Percentiles rank a stretch among this genome's conserved stretches.
These are phyloP conservation scores for Tetrahymena thermophila DNA, from an alignment of 73 alveolate genomes.

Conservation along the genomic window DNA sequence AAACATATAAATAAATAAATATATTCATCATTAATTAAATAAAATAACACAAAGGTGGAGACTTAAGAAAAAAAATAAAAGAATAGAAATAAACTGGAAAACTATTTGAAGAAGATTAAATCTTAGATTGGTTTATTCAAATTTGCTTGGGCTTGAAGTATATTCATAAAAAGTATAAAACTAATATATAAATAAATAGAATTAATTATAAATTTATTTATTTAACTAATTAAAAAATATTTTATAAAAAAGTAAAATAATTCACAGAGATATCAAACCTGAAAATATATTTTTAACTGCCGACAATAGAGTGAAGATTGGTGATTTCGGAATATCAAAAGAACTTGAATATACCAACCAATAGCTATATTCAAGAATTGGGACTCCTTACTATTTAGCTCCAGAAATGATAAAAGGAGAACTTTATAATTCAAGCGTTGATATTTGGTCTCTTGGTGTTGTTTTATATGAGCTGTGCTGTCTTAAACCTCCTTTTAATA, in stretches of 20 bases:
- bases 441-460: conserved; percentile 80
- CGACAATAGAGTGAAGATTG: conserved; percentile 25
- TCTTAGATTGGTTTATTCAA: neutral
- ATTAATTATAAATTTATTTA: too few species aligned
- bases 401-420: conserved; percentile 47
- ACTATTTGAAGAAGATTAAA: neutral
- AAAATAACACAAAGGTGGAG: neutral
- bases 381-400: conserved; percentile 53
- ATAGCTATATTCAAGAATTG: neutral
- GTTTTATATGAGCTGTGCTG: neutral
- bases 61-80: too few species aligned
- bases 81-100: too few species aligned
- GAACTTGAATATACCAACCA: neutral
- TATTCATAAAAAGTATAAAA: neutral
- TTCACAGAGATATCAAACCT: conserved; percentile 54
- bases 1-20: too few species aligned
- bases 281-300: conserved; percentile 37
- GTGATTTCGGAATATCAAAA: conserved; percentile 49
- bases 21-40: too few species aligned
- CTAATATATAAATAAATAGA: too few species aligned
- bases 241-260: conserved; percentile 1
- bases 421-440: too few species aligned
- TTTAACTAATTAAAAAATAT: too few species aligned
- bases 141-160: neutral
- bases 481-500: neutral